Evolutionary conservation across 352 stramenopile genomes (phyloP).

Genomic region (Phytophthora idaei): DNA sequence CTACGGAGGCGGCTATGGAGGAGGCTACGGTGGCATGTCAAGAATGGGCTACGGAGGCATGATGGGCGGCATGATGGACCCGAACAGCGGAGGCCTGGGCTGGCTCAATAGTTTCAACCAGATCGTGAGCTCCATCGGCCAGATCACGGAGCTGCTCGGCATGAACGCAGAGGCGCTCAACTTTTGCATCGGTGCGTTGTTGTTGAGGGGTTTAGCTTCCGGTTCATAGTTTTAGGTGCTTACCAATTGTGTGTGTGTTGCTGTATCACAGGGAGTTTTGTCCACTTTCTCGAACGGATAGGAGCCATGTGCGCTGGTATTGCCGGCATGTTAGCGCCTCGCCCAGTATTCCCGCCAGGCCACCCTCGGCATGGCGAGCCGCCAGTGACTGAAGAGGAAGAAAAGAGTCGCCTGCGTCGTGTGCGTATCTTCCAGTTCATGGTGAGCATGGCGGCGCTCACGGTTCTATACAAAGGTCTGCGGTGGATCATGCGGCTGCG

Average conservation of each 20-base stretch:
- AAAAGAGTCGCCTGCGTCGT: slow-evolving; percentile 66
- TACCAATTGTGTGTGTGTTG: slow-evolving; percentile 7
- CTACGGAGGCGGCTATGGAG: slow-evolving; percentile 40
- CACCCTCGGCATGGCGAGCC: slow-evolving; percentile 79
- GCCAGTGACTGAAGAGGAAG: slow-evolving; percentile 69
- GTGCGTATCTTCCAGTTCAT: slow-evolving; percentile 86
- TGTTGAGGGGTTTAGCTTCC: background rate
- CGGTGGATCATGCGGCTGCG: slow-evolving; percentile 63
- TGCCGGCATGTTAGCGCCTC: slow-evolving; percentile 69
- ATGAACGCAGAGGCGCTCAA: slow-evolving; percentile 82
- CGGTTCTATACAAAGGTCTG: slow-evolving; percentile 62
- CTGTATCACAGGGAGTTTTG: slow-evolving; percentile 59
- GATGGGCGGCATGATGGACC: slow-evolving; percentile 57
- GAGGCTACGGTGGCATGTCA: slow-evolving; percentile 42
- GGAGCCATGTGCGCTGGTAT: slow-evolving; percentile 74
- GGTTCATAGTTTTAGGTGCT: background rate
- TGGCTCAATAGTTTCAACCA: slow-evolving; percentile 76
- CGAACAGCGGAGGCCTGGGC: slow-evolving; percentile 49
- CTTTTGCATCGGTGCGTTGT: slow-evolving; percentile 62
- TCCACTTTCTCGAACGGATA: slow-evolving; percentile 86
- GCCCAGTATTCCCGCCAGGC: slow-evolving; percentile 65
- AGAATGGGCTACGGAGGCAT: slow-evolving; percentile 43
- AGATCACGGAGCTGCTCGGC: slow-evolving; percentile 78
- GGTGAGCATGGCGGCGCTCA: slow-evolving; percentile 59
- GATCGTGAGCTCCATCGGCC: slow-evolving; percentile 70